Conservation (phyloP, 2,329 filamentous ascomycete species). For the Hirsutella rhossiliensis region DNA sequence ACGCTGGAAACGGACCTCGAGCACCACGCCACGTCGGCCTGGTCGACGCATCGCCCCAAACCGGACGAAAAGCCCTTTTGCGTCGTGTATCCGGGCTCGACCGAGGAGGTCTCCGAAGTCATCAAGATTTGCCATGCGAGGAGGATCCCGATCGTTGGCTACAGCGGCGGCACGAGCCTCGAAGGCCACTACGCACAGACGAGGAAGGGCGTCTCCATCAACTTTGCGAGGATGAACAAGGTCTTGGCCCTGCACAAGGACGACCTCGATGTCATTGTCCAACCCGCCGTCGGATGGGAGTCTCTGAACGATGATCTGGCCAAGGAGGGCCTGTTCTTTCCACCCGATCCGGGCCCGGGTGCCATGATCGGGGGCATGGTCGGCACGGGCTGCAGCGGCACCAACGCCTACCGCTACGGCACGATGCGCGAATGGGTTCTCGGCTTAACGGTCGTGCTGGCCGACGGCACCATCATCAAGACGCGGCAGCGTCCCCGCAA, state of each 20-base stretch:
- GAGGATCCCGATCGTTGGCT: constrained; percentile 74
- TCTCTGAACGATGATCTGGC: constrained; percentile 65
- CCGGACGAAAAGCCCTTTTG: constrained; percentile 46
- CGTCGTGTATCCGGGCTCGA: constrained; percentile 64
- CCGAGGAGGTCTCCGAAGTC: constrained; percentile 72
- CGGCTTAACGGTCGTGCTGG: constrained; percentile 74
- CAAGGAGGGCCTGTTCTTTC: constrained; percentile 73
- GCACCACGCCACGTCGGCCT: constrained; percentile 47
- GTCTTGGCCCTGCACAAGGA: constrained; percentile 67
- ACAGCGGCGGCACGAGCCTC: constrained; percentile 77
- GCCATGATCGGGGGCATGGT: constrained; percentile 90
- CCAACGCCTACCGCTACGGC: constrained; percentile 84
- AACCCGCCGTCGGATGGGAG: constrained; percentile 81
- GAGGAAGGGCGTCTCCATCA: constrained; percentile 70
- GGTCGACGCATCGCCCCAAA: constrained; percentile 45
- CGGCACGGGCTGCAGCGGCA: constrained; percentile 62
- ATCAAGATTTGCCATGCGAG: constrained; percentile 81
- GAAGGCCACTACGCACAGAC: constrained; percentile 85
- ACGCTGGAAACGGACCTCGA: constrained; percentile 43
- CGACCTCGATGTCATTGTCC: constrained; percentile 64
- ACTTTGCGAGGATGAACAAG: constrained; percentile 77
- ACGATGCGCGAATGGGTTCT: constrained; percentile 95
- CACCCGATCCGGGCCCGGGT: constrained; percentile 80
- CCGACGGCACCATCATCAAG: constrained; percentile 82
- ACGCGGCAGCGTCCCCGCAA: constrained; percentile 81